Conservation (phyloP, 208 protist genomes). For the Acanthamoeba sp. region DNA sequence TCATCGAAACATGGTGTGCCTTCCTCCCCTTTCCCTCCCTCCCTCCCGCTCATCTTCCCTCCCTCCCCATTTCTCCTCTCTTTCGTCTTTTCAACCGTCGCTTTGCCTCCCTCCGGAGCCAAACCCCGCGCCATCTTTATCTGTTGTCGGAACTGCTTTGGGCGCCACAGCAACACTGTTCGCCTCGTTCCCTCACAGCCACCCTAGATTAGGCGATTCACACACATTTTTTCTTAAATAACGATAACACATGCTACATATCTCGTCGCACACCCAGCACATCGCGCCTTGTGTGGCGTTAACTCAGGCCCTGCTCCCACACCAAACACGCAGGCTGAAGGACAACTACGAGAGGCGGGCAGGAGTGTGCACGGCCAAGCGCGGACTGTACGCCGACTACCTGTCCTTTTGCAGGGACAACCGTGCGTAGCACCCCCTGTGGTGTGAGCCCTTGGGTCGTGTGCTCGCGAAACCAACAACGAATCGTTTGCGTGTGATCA, state of each 20-base stretch:
- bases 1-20: not conserved
- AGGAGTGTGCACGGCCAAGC: slow-evolving; percentile 34
- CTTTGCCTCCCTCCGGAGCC: too few relatives aligned
- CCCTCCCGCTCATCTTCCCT: not conserved
- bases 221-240: too few relatives aligned
- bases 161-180: too few relatives aligned
- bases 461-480: not conserved
- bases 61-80: not conserved
- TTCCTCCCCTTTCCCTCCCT: not conserved
- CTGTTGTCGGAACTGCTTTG: not conserved
- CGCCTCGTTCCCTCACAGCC: too few relatives aligned
- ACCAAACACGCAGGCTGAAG: slow-evolving; percentile 40
- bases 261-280: too few relatives aligned
- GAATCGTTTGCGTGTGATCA: not conserved
- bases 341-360: not conserved
- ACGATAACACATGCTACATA: too few relatives aligned
- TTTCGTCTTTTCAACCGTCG: not conserved
- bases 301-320: too few relatives aligned
- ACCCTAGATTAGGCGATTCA: too few relatives aligned
- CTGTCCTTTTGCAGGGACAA: slow-evolving; percentile 28
- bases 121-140: not conserved
- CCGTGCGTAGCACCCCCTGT: not conserved
- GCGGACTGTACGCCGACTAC: not conserved
- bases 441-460: not conserved
- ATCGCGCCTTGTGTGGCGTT: too few relatives aligned